Evolutionary conservation across 1,139 yeast species (phyloP).

Genomic region (Kodamaea derodonti): DNA sequence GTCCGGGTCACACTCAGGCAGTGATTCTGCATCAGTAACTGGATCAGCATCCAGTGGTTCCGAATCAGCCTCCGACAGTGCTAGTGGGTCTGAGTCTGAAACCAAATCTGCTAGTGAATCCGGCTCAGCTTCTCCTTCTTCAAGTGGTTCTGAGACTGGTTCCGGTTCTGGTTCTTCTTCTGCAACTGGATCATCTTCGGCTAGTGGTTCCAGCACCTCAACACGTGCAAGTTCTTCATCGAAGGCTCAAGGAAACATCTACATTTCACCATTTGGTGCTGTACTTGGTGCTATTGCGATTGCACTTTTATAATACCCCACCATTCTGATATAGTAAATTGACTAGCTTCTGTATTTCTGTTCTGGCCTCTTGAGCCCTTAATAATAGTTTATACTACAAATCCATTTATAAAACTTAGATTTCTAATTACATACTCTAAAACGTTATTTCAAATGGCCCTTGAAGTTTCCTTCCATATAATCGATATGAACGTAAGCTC

Average conservation of each 20-base stretch:
- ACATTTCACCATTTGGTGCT: slow-evolving; percentile 15
- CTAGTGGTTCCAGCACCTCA: slow-evolving; percentile 4
- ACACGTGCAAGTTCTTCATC: slow-evolving; percentile 6
- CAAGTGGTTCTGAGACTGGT: slow-evolving; percentile 1
- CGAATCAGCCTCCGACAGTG: slow-evolving; percentile 4
- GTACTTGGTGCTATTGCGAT: slow-evolving; percentile 14
- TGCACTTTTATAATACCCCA: slow-evolving; percentile 11
- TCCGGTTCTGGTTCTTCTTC: slow-evolving; percentile 4
- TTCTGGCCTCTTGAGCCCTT: no score
- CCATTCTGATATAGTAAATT: no score
- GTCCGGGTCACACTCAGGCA: slow-evolving; percentile 5
- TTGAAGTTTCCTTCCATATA: slow-evolving; percentile 54
- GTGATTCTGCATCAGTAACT: slow-evolving; percentile 1
- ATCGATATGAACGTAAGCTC: slow-evolving; percentile 81
- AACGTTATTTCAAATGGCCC: slow-evolving; percentile 45
- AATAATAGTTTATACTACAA: background rate
- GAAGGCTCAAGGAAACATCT: slow-evolving; percentile 8
- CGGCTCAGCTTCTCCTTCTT: background rate
- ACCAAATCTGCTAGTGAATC: no score
- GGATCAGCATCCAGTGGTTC: slow-evolving; percentile 2
- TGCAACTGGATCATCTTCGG: slow-evolving; percentile 4
- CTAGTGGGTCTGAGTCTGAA: slow-evolving; percentile 5
- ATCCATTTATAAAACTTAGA: background rate
- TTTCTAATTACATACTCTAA: no score
- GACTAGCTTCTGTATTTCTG: no score